A percentile compares a stretch with the other conserved stretches of the same genome.
Evolutionary conservation across 2,329 filamentous ascomycete genomes (phyloP).

Genomic region (Niveomyces coronatus): DNA sequence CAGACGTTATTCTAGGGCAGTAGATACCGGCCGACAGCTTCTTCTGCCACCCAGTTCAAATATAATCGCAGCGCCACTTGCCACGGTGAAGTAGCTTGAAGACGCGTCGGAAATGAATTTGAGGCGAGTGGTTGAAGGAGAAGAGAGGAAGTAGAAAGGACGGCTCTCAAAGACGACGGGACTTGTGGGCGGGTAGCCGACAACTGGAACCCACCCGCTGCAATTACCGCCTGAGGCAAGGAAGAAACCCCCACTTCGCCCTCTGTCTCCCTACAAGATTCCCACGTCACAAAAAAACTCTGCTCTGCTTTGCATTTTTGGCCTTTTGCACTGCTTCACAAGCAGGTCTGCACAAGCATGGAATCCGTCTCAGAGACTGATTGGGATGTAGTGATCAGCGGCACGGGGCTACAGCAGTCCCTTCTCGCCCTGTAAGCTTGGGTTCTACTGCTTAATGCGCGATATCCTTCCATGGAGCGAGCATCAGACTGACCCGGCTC

Average conservation of each 20-base stretch:
- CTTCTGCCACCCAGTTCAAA: conserved; percentile 51
- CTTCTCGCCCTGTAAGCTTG: conserved; percentile 63
- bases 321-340: conserved; percentile 9
- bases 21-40: conserved; percentile 69
- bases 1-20: conserved; percentile 70
- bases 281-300: conserved; percentile 9
- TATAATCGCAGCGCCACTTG: conserved; percentile 45
- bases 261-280: conserved; percentile 1
- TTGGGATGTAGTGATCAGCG: conserved; percentile 73
- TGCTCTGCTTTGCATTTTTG: conserved; percentile 12
- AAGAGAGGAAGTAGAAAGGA: conserved; percentile 16
- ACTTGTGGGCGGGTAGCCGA: conserved; percentile 4
- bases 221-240: conserved; percentile 4
- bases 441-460: conserved; percentile 18
- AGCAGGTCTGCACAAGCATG: conserved; percentile 37
- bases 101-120: conserved; percentile 17
- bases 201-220: neutral
- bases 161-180: conserved; percentile 3
- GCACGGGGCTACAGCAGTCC: conserved; percentile 69
- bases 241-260: conserved; percentile 9
- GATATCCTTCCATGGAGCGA: conserved; percentile 9
- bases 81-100: conserved; percentile 8
- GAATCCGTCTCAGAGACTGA: conserved; percentile 62
- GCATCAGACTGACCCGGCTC: conserved; percentile 24
- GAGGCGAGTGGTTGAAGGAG: conserved; percentile 29